phyloP scores from a whole-genome alignment of 768 basidiomycete genomes.

The Boletus rubescentipes region DNA sequence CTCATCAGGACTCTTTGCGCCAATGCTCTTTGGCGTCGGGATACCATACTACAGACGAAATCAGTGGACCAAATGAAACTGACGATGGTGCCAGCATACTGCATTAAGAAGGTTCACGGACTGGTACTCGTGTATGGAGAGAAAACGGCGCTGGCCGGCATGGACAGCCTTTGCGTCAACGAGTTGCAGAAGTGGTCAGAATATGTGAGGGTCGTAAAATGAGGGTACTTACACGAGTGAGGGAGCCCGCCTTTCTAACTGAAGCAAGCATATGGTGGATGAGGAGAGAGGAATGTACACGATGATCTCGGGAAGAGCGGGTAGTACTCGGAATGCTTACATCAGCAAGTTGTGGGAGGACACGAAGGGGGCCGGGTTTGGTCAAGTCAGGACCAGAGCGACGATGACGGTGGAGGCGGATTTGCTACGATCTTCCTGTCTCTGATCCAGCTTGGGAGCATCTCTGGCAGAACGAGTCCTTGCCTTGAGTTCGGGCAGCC shows the following conservation, averaged over 20 bases:
- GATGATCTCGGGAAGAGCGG: constrained; percentile 12
- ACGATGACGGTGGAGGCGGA: constrained; percentile 72
- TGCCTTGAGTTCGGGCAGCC: constrained; percentile 80
- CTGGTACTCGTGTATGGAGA: constrained; percentile 98
- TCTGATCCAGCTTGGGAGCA: constrained; percentile 58
- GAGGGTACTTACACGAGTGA: constrained; percentile 54
- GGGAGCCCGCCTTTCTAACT: constrained; percentile 59
- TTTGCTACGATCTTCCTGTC: constrained; percentile 55
- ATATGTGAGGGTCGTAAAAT: not conserved
- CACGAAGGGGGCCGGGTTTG: not conserved
- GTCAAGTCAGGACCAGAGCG: constrained; percentile 50
- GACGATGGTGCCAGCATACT: constrained; percentile 44
- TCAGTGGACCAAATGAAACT: not conserved
- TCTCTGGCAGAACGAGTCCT: constrained; percentile 65
- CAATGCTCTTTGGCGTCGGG: constrained; percentile 87
- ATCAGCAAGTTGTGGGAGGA: constrained; percentile 40
- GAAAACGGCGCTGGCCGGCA: constrained; percentile 84
- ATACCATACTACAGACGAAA: constrained; percentile 79
- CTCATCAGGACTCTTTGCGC: constrained; percentile 86
- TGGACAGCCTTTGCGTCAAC: constrained; percentile 49
- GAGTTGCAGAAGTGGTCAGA: not conserved
- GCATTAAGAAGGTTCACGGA: constrained; percentile 93
- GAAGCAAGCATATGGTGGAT: constrained; percentile 60
- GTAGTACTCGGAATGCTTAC: constrained; percentile 18
- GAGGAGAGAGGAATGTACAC: constrained; percentile 19